phyloP scores from a whole-genome alignment of 257 asterid species.

The Solanum pimpinellifolium region DNA sequence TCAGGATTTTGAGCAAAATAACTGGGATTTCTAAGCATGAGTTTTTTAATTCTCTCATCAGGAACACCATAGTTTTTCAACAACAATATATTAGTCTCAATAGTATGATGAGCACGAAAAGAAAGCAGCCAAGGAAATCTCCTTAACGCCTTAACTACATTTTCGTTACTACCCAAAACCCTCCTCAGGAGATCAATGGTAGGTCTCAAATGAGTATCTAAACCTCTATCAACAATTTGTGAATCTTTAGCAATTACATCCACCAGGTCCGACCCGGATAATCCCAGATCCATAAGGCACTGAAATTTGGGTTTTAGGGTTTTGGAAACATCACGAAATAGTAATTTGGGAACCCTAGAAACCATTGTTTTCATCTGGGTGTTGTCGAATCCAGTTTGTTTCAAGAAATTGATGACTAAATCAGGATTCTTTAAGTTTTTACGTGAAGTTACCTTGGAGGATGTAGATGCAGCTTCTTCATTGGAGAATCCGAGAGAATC shows the following conservation, averaged over 20 bases:
- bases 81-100: neutral
- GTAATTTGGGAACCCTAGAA: neutral
- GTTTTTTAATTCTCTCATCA: neutral
- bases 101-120: neutral
- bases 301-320: constrained; percentile 3
- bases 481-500: constrained; percentile 10
- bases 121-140: neutral
- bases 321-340: neutral
- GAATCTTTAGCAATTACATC: neutral
- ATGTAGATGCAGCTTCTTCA: neutral
- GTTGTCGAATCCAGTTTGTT: neutral
- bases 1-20: neutral
- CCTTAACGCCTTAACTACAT: neutral
- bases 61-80: neutral
- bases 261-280: neutral
- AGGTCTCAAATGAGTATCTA: neutral
- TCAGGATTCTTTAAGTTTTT: neutral
- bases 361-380: neutral
- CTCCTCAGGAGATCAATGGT: neutral
- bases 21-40: neutral
- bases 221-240: neutral
- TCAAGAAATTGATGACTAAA: constrained; percentile 3
- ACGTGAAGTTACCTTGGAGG: neutral
- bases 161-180: neutral
- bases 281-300: neutral